These are phyloP conservation scores for Colletotrichum cereale DNA, from an alignment of 2,329 filamentous ascomycete species.

Conservation along the genomic window DNA sequence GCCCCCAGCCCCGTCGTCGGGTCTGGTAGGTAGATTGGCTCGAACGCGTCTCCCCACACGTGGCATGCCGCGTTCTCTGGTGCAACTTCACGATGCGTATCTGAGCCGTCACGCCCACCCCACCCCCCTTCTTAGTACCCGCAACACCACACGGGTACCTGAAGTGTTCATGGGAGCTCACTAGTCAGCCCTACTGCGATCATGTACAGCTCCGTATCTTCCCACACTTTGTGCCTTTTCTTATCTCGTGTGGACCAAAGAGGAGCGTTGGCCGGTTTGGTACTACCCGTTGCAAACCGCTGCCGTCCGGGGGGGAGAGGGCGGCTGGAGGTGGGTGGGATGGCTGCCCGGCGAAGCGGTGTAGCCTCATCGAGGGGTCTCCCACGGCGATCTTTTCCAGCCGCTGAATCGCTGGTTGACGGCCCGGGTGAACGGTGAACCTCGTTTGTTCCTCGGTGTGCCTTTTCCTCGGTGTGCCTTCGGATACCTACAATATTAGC, in stretches of 20 bases:
- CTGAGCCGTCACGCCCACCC: background rate
- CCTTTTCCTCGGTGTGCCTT: too few species aligned
- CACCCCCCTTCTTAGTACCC: slow-evolving; percentile 22
- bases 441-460: background rate
- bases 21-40: slow-evolving; percentile 19
- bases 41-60: slow-evolving; percentile 25
- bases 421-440: background rate
- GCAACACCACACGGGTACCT: slow-evolving; percentile 38
- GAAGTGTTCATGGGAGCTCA: slow-evolving; percentile 34
- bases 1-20: background rate
- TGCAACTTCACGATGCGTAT: slow-evolving; percentile 36
- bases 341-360: background rate
- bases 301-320: background rate
- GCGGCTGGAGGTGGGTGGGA: background rate
- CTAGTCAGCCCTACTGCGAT: slow-evolving; percentile 38
- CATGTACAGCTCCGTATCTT: slow-evolving; percentile 38
- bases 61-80: slow-evolving; percentile 16
- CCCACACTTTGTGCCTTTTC: background rate
- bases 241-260: background rate
- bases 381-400: background rate
- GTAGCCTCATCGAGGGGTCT: background rate
- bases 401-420: background rate
- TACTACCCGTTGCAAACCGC: background rate
- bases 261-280: background rate
- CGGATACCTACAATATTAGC: background rate